Base-by-base conservation (phyloP, 139 green algal genomes). In the Auxenochlorella pyrenoidosa region DNA sequence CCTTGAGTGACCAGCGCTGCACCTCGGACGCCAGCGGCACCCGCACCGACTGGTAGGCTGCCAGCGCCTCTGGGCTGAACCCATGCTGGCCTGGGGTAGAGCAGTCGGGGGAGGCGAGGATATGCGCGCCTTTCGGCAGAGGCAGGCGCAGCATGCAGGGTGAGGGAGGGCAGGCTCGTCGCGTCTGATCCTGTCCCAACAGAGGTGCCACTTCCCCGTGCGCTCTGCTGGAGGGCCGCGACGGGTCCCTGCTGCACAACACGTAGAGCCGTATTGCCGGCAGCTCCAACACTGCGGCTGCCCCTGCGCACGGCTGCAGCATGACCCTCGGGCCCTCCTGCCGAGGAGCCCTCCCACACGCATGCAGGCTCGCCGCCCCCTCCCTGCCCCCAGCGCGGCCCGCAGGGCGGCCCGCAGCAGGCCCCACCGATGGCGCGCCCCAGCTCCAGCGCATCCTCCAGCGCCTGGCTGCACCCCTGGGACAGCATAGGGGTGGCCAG, bases 361-460 rank as follows among this genome's bases (percentile, higher is more conserved):
- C 21, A 18, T 8, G 8, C 34, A 47, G 41, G 21, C 1, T 26
- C 66, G 10, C 3, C 70, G 21, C 16, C 34, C 6, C 34, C 10
- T 34, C 71, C 44, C 34, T 13, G 10, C n/a, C 5, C 15, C n/a
- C 68, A 22, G 66, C 2, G 5, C 3, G 32, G 13, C 36, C 18
- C 1, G 26, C 71, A 54, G 16, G 16, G 34, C 15, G 10, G 34
- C 34, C 54, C 54, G 16, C 54, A 8, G 54, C 15, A 28, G 54
- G 54, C 54, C n/a, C 18, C 16, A 63, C 54, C 54, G 22, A 84
- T 40, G 2, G 79, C 79, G 0, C 79, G 58, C 15, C 75, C 84
- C 60, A 89, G 76, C 85, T 80, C 85, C 76, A 86, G 36, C 8
- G 85, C 85, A 30, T 89, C 85, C 47, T 85, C 85, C 32, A 86